Conservation (phyloP, 163 green algal genomes). For the Prototheca cutis region DNA sequence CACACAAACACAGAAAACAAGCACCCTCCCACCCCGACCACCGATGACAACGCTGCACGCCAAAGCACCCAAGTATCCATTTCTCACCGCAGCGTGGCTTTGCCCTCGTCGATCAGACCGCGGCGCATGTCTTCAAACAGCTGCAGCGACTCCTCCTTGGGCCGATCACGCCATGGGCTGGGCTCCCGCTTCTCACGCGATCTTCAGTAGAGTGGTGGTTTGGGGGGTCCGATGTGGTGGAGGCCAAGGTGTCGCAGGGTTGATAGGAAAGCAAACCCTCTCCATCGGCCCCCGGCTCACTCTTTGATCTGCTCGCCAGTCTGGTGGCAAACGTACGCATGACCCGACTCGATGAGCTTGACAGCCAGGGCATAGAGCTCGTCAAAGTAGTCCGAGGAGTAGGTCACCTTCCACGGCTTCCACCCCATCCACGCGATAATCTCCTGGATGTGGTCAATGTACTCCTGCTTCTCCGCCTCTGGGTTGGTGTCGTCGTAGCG, state of each 20-base stretch:
- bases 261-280: too few species aligned
- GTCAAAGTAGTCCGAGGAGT: slow-evolving; percentile 94
- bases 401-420: slow-evolving; percentile 80
- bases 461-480: slow-evolving; percentile 94
- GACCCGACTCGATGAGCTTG: slow-evolving; percentile 78
- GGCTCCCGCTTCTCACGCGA: slow-evolving; percentile 60
- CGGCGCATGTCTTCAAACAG: slow-evolving; percentile 95
- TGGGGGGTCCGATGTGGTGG: too few species aligned
- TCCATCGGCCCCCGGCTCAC: too few species aligned
- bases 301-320: slow-evolving; percentile 47
- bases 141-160: slow-evolving; percentile 73
- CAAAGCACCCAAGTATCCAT: too few species aligned
- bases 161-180: slow-evolving; percentile 83
- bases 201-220: not conserved
- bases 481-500: slow-evolving; percentile 99
- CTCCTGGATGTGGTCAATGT: slow-evolving; percentile 92
- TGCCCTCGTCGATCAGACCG: slow-evolving; percentile 41
- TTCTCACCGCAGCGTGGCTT: slow-evolving; percentile 25
- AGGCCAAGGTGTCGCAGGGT: too few species aligned
- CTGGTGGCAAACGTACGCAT: slow-evolving; percentile 96
- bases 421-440: slow-evolving; percentile 89
- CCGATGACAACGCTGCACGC: too few species aligned
- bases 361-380: slow-evolving; percentile 85
- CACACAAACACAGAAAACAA: too few species aligned
- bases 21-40: too few species aligned